Evolutionary conservation across 768 basidiomycete species (phyloP), one percentile per base, ranked within the genome.

Genomic region (Tulasnella sp.): DNA sequence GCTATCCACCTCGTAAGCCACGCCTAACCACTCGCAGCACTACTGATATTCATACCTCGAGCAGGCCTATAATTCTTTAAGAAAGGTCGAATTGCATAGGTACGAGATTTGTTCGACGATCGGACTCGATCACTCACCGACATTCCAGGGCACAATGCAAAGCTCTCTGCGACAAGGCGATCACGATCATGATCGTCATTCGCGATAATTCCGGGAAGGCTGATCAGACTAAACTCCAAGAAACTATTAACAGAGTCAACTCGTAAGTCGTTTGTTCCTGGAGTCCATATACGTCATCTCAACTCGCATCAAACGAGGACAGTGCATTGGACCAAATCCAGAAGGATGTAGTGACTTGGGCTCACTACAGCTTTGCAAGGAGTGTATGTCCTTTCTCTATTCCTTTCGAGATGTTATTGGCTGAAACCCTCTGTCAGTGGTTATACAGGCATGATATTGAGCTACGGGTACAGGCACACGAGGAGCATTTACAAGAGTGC

Each of bases 131-230:
- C 34, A 14, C 25, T 48, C 46, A 48, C 29, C n/a, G 37, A 36
- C n/a, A 6, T n/a, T 17, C 7, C 46, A 48, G 46, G 46, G 46
- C 27, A n/a, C 29, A 48, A 25, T 48, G 46, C 46, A 31, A 25
- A 31, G 34, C 29, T 36, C 37, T 35, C 17, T 27, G 23, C 7
- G 8, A 14, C 19, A 34, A 52, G 7, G 50, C 50, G 7, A 34
- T 52, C 21, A 36, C 34, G 21, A 36, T 52, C 9, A 36, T 52
- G 50, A 40, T 17, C 32, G 37, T 40, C 32, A 52, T 52, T 36
- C n/a, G 50, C 17, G 50, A 52, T 34, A 52, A 52, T 21, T 31
- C 50, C 17, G 32, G 50, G 32, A 52, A 52, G 50, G 50, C 50
- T 19, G 50, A 52, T n/a, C 8, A 27, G 7, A 36, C 27, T 34